Conservation (phyloP, 164 flowering plant genomes). For the Pachysandra terminalis region DNA sequence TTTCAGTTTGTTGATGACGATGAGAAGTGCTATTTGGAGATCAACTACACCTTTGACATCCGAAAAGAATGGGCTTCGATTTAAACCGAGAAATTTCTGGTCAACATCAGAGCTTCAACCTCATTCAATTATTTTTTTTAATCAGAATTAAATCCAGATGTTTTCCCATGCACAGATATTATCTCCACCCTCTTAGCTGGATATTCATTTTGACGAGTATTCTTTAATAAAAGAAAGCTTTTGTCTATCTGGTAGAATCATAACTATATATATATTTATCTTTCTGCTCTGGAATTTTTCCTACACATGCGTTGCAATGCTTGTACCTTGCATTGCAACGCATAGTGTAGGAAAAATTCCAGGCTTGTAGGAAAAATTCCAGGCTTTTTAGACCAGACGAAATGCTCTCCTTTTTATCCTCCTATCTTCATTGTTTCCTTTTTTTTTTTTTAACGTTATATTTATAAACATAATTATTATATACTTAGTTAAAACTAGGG, state of each 20-base stretch:
- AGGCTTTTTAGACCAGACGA: too few relatives aligned
- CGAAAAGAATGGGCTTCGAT: conserved; percentile 34
- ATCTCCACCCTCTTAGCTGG: background rate
- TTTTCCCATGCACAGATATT: background rate
- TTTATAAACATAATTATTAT: too few relatives aligned
- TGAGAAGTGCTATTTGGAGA: conserved; percentile 34
- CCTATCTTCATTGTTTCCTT: too few relatives aligned
- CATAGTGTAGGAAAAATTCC: too few relatives aligned
- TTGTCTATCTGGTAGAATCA: background rate
- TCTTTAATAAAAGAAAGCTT: conserved; percentile 8
- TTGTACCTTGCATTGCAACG: too few relatives aligned
- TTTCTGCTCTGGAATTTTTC: conserved; percentile 3
- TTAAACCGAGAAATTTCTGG: conserved; percentile 7
- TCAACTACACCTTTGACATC: conserved; percentile 41
- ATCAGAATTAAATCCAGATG: background rate
- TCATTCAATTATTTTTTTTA: background rate
- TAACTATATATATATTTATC: too few relatives aligned
- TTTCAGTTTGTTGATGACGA: conserved; percentile 45
- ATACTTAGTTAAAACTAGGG: too few relatives aligned
- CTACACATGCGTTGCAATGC: too few relatives aligned
- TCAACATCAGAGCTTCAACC: background rate
- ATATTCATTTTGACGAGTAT: background rate
- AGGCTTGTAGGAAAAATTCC: too few relatives aligned
- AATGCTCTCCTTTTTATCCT: too few relatives aligned
- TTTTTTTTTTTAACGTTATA: too few relatives aligned